These are phyloP conservation scores for Anthracocystis setariae DNA, from an alignment of 1,284 basidiomycete genomes.

Conservation along the genomic window DNA sequence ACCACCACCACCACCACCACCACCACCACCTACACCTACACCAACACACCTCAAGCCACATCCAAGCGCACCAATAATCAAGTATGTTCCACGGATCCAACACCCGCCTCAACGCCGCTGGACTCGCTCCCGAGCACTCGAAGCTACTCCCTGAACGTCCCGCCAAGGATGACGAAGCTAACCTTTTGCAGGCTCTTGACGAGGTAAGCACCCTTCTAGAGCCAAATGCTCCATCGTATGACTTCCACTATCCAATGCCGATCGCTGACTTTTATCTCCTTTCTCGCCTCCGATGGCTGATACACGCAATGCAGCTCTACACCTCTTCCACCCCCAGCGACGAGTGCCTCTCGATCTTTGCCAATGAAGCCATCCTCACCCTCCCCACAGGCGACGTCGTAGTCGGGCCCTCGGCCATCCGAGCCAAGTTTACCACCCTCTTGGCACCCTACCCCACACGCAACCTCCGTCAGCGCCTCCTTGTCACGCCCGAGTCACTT, in stretches of 20 bases:
- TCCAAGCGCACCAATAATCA: constrained; percentile 7
- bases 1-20: neutral
- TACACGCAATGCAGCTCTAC: constrained; percentile 58
- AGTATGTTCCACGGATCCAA: constrained; percentile 59
- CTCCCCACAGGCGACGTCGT: constrained; percentile 60
- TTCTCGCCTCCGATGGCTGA: too few species aligned
- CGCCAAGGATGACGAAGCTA: constrained; percentile 52
- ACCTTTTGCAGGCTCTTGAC: constrained; percentile 50
- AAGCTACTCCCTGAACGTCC: constrained; percentile 64
- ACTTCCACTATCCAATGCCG: constrained; percentile 4
- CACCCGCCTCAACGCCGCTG: constrained; percentile 65
- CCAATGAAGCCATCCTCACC: constrained; percentile 62
- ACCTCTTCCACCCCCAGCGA: constrained; percentile 30
- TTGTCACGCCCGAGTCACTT: constrained; percentile 61
- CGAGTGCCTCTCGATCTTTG: constrained; percentile 45
- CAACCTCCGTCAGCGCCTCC: constrained; percentile 54
- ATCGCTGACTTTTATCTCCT: neutral
- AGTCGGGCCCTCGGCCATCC: constrained; percentile 52
- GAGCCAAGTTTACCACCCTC: constrained; percentile 39
- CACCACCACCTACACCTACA: neutral
- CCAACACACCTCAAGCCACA: neutral
- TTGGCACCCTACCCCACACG: constrained; percentile 38
- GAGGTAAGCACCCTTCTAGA: constrained; percentile 29
- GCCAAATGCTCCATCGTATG: too few species aligned
- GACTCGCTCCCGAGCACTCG: constrained; percentile 64